Base-by-base conservation (phyloP, 345 rosid species). In the Camelina hispida region DNA sequence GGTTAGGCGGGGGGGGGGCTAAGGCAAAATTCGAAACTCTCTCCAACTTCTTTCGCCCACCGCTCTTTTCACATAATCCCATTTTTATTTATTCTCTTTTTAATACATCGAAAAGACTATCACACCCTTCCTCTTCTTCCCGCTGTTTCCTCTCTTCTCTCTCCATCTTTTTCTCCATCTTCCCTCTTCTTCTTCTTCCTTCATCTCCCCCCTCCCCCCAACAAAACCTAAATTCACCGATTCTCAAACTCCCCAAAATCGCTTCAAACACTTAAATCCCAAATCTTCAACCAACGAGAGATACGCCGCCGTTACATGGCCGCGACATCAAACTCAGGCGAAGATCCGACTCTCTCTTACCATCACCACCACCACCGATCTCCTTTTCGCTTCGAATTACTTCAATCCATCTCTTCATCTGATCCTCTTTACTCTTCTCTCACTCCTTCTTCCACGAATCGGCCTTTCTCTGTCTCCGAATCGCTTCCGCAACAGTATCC, bases 241-340 rank as follows among this genome's bases (percentile, higher is more conserved):
- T 42, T 65, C 69, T 52, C 74, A 63, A 42, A 76, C 42, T 42
- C 69, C 68, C 18, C 74, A 43, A 40, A 76, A 52, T 43, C 64
- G 11, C 47, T 37, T 32, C 23, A 3, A 5, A 14, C 8, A 16
- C 17, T 20, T 2, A 10, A 60, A 9, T 38, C 25, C 1, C 40
- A 8, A 34, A n/a, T 65, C 69, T 16, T 4, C 55, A 11, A 10
- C 11, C 51, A 37, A 16, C 76, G 52, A 3, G 57, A 35, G 59
- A 2, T 48, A 48, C 38, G 46, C 34, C 44, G 50, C 1, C 28
- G 43, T 38, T 60, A 14, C 53, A 76, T 77, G 81, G 81, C 76
- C 9, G 56, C 79, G n/a, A 84, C 84, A 85, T 77, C 85, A 17
- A 76, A 81, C 63, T 57, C 85, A 35, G 83, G 80, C 14, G 78